phyloP scores from a whole-genome alignment of 2,329 filamentous ascomycete genomes.

The Venturia effusa region DNA sequence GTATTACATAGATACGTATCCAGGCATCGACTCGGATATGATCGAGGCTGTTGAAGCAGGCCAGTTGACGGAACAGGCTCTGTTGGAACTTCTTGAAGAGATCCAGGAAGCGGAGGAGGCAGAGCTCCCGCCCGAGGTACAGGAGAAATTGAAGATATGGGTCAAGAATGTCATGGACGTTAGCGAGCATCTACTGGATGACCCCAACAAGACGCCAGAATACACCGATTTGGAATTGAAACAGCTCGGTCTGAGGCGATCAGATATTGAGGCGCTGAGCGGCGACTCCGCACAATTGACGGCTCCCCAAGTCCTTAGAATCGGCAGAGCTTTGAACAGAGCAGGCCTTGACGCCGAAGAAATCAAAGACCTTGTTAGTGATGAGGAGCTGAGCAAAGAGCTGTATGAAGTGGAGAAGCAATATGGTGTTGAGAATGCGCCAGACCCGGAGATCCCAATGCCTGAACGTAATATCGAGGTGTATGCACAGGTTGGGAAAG shows the following conservation, averaged over 20 bases:
- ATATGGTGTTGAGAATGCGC: neutral
- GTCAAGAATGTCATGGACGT: neutral
- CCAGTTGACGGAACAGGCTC: neutral
- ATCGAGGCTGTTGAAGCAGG: conserved; percentile 4
- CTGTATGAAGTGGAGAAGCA: neutral
- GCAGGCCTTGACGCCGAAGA: neutral
- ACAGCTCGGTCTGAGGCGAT: conserved; percentile 2
- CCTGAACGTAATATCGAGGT: neutral
- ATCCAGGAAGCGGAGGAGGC: neutral
- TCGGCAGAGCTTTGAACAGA: neutral
- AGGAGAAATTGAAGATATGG: neutral
- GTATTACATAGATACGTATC: conserved; percentile 6
- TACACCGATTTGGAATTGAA: neutral
- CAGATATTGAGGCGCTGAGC: conserved; percentile 1
- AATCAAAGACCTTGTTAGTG: neutral
- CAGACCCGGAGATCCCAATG: neutral
- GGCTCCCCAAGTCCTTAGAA: neutral
- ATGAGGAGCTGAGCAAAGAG: neutral
- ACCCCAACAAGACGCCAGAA: neutral
- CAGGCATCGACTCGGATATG: conserved; percentile 2
- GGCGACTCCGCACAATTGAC: neutral
- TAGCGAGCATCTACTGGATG: neutral
- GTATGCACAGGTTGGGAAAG: neutral
- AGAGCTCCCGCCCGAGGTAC: neutral
- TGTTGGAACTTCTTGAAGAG: neutral